Percentiles rank a stretch among this genome's conserved stretches.
These are phyloP conservation scores for Penicillium egyptiacum DNA, from an alignment of 495 filamentous ascomycete genomes.

Conservation along the genomic window DNA sequence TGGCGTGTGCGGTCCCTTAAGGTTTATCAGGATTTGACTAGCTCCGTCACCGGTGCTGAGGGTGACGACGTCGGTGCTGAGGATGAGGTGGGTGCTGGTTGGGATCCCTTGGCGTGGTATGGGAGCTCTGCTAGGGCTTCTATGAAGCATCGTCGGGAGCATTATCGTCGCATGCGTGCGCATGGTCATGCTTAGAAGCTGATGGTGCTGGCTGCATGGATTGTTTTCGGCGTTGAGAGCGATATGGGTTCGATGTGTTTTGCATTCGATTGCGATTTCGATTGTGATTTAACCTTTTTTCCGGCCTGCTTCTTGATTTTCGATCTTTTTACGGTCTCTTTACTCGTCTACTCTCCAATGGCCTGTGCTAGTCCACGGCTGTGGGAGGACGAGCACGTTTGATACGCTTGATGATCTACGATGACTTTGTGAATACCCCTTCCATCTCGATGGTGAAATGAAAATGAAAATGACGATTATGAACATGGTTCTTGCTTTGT, in stretches of 20 bases:
- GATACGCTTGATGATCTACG: constrained; percentile 7
- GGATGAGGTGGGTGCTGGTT: not conserved
- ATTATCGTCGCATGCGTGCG: constrained; percentile 12
- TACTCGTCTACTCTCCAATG: not conserved
- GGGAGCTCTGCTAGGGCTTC: constrained; percentile 6
- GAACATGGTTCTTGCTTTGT: not conserved
- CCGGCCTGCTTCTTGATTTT: not conserved
- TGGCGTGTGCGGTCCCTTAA: constrained; percentile 67
- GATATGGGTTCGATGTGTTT: not conserved
- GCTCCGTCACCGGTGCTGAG: not conserved
- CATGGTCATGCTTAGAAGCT: constrained; percentile 5
- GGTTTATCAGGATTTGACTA: constrained; percentile 50
- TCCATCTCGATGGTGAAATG: not conserved
- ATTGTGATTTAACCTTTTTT: not conserved
- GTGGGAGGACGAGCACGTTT: not conserved
- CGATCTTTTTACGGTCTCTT: not conserved
- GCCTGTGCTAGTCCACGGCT: constrained; percentile 9
- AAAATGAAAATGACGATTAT: not conserved
- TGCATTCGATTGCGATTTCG: not conserved
- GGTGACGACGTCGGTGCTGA: not conserved
- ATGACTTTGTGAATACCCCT: constrained; percentile 7
- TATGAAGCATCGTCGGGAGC: constrained; percentile 16
- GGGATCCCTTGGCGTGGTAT: not conserved
- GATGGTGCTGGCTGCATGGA: not conserved
- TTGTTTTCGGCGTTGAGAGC: not conserved